phyloP scores from a whole-genome alignment of 225 moss, liverwort and hornwort species.

The Marchantia polymorpha region DNA sequence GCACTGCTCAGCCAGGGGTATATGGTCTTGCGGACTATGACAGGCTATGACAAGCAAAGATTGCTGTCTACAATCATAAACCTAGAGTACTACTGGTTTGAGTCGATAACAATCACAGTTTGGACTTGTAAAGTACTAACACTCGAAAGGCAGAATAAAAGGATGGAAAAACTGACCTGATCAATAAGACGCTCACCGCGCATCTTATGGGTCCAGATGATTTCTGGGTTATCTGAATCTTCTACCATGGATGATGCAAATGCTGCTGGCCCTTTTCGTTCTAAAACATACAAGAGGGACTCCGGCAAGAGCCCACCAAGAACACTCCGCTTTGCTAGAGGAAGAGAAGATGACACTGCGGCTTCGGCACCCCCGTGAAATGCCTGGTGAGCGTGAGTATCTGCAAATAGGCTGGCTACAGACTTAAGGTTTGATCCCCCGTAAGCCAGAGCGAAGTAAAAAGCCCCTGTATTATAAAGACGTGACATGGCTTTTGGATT shows the following conservation, averaged over 20 bases:
- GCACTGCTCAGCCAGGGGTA: too few species aligned
- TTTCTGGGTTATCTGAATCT: conserved; percentile 90
- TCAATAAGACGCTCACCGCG: conserved; percentile 87
- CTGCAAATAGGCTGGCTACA: conserved; percentile 80
- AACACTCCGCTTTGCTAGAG: conserved; percentile 87
- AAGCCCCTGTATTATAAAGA: conserved; percentile 81
- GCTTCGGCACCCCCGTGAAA: conserved; percentile 97
- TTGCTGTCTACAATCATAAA: too few species aligned
- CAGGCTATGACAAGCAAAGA: too few species aligned
- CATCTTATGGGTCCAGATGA: conserved; percentile 95
- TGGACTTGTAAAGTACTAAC: too few species aligned
- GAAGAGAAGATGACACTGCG: conserved; percentile 87
- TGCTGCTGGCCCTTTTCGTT: conserved; percentile 76
- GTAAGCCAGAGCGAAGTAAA: conserved; percentile 87
- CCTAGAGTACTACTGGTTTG: too few species aligned
- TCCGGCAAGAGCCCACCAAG: conserved; percentile 85
- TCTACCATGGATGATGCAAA: conserved; percentile 82
- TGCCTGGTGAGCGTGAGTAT: conserved; percentile 78
- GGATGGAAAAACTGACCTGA: conserved; percentile 53
- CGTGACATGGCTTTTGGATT: conserved; percentile 95
- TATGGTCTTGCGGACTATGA: too few species aligned
- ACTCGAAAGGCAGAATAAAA: too few species aligned
- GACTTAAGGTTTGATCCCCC: conserved; percentile 86
- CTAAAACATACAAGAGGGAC: conserved; percentile 79
- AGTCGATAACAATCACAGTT: too few species aligned